Percentiles rank a stretch among this genome's conserved stretches.
Evolutionary conservation across 176 grass and related monocot genomes (phyloP).

Genomic region (Metroxylon sagu): DNA sequence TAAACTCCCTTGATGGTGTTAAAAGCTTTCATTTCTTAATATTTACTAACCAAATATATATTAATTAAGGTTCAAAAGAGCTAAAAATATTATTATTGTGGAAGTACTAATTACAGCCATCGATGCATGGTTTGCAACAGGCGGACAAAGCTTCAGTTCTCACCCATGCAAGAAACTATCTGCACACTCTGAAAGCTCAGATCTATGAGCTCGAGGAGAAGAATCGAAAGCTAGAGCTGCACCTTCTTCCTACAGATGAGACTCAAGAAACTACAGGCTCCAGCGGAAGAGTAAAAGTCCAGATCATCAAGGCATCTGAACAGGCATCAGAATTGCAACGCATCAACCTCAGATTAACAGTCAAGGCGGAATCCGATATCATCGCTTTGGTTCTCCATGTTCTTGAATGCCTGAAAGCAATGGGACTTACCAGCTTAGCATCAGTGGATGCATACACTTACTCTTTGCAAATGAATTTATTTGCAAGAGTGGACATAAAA

Average conservation of each 20-base stretch:
- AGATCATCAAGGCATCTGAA: conserved; percentile 27
- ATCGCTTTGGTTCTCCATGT: conserved; percentile 62
- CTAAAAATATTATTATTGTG: too few species aligned
- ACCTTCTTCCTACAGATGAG: conserved; percentile 22
- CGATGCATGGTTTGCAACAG: conserved; percentile 22
- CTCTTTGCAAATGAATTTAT: conserved; percentile 49
- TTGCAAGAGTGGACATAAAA: conserved; percentile 66
- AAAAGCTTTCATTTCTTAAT: too few species aligned
- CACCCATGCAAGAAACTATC: conserved; percentile 47
- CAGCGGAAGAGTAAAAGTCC: conserved; percentile 36
- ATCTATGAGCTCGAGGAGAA: conserved; percentile 74
- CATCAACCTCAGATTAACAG: conserved; percentile 58
- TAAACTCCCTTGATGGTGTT: not conserved
- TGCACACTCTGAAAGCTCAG: conserved; percentile 52
- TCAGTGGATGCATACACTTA: conserved; percentile 73
- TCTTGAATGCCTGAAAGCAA: conserved; percentile 52
- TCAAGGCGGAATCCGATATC: conserved; percentile 67
- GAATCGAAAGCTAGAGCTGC: conserved; percentile 57
- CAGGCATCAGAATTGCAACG: conserved; percentile 18
- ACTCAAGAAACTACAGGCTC: not conserved
- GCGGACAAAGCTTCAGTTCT: conserved; percentile 93
- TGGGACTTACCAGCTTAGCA: conserved; percentile 30
- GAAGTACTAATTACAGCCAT: too few species aligned
- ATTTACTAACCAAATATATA: too few species aligned
- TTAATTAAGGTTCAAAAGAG: too few species aligned